A percentile compares a stretch with the other conserved stretches of the same genome.
phyloP scores from a whole-genome alignment of 495 filamentous ascomycete species.

The Monascus purpureus region DNA sequence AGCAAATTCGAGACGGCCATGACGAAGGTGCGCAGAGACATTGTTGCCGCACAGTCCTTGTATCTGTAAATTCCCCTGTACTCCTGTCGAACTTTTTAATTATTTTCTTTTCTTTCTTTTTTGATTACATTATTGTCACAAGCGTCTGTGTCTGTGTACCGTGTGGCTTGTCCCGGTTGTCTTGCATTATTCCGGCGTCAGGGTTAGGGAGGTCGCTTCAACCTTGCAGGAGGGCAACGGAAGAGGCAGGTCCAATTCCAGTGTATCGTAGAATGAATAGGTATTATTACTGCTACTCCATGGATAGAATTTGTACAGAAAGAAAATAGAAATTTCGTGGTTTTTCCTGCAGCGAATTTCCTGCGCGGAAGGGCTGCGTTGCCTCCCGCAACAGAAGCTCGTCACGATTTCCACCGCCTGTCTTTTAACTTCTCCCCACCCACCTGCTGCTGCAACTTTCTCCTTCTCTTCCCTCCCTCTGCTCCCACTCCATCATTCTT shows the following conservation, averaged over 20 bases:
- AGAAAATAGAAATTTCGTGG: conserved; percentile 1
- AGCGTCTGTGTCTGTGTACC: conserved; percentile 1
- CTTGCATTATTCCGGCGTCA: neutral
- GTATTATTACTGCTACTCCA: no score
- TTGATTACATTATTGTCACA: no score
- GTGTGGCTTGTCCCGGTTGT: neutral
- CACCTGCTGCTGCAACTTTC: no score
- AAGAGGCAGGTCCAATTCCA: no score
- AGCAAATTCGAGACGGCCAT: conserved; percentile 76
- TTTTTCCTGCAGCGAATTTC: conserved; percentile 8
- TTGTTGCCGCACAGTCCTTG: conserved; percentile 83
- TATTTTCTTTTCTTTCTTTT: conserved; percentile 1
- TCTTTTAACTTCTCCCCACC: conserved; percentile 21
- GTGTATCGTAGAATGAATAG: no score
- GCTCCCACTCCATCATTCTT: neutral
- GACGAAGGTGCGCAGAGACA: conserved; percentile 73
- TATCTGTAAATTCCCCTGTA: conserved; percentile 77
- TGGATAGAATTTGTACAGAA: neutral
- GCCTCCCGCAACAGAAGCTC: conserved; percentile 27
- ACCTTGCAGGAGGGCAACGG: no score
- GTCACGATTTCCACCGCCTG: conserved; percentile 22
- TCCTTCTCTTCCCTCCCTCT: conserved; percentile 13
- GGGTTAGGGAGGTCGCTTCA: neutral
- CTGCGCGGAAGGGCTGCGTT: conserved; percentile 22
- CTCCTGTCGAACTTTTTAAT: conserved; percentile 12